A percentile compares a stretch with the other conserved stretches of the same genome.
Conservation (phyloP, 2,329 filamentous ascomycete species). For the Clonostachys rosea region DNA sequence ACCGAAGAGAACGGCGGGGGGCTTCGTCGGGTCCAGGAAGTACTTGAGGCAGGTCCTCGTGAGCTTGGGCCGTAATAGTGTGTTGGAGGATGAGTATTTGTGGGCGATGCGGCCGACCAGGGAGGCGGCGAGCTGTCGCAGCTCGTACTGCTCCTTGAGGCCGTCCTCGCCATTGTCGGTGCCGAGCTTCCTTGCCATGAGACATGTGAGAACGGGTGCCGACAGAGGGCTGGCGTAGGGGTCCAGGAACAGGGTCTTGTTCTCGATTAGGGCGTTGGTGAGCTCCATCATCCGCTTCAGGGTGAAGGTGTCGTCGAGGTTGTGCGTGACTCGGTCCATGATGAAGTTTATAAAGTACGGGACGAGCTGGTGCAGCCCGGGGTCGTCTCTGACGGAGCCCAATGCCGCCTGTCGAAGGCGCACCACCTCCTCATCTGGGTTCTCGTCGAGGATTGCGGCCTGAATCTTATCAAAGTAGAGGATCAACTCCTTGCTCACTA, state of each 20-base stretch:
- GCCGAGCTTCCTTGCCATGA: constrained; percentile 75
- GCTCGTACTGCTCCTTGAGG: constrained; percentile 62
- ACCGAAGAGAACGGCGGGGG: constrained; percentile 82
- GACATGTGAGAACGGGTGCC: constrained; percentile 85
- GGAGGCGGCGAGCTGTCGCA: constrained; percentile 80
- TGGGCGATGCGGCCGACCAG: constrained; percentile 74
- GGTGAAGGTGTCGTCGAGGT: constrained; percentile 83
- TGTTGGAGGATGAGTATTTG: constrained; percentile 77
- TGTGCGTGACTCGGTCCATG: constrained; percentile 92
- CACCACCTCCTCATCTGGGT: constrained; percentile 70
- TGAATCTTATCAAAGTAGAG: constrained; percentile 97
- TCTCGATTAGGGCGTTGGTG: constrained; percentile 77
- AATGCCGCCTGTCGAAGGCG: constrained; percentile 78
- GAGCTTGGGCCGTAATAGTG: constrained; percentile 80
- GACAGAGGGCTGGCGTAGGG: constrained; percentile 64
- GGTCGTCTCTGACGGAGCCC: constrained; percentile 80
- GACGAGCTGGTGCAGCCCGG: constrained; percentile 89
- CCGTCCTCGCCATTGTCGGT: constrained; percentile 38
- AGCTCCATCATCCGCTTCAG: constrained; percentile 91
- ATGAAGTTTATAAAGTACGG: constrained; percentile 97
- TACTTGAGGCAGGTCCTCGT: constrained; percentile 90
- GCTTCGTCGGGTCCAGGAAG: constrained; percentile 82
- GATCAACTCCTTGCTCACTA: constrained; percentile 91
- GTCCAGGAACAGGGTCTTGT: constrained; percentile 69
- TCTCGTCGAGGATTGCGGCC: constrained; percentile 80